Percentiles rank a stretch among this genome's conserved stretches.
Conservation (phyloP, 441 rosid species). For the Gossypium gossypioides region DNA sequence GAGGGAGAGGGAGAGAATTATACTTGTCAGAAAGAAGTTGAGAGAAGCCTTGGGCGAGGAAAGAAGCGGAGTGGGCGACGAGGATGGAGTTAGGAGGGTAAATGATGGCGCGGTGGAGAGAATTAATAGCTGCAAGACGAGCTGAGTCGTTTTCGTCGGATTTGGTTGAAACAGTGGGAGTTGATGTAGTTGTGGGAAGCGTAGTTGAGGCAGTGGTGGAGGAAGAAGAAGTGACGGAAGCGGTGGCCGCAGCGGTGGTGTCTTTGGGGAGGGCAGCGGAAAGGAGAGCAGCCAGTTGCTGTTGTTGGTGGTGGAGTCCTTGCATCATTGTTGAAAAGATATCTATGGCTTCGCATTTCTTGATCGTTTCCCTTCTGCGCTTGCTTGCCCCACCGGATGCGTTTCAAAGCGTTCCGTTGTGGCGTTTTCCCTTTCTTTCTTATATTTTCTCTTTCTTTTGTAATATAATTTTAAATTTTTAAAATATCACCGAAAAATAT, state of each 20-base stretch:
- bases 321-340: constrained; percentile 41
- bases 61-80: constrained; percentile 76
- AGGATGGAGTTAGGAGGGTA: constrained; percentile 82
- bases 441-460: neutral
- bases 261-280: constrained; percentile 70
- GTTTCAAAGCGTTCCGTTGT: constrained; percentile 14
- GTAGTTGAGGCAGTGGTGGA: constrained; percentile 19
- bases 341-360: constrained; percentile 34
- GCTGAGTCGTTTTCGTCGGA: constrained; percentile 48
- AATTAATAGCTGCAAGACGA: constrained; percentile 62
- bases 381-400: constrained; percentile 3
- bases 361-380: neutral
- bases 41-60: constrained; percentile 75
- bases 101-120: constrained; percentile 79
- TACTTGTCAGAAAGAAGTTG: constrained; percentile 83
- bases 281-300: constrained; percentile 69
- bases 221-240: constrained; percentile 25
- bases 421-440: neutral
- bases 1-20: neutral
- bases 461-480: too few species aligned
- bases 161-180: constrained; percentile 14
- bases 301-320: constrained; percentile 64
- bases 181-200: constrained; percentile 13
- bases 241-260: constrained; percentile 19
- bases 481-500: too few species aligned